Evolutionary conservation across 768 basidiomycete species (phyloP), one percentile per base, ranked within the genome.

Genomic region (Filobasidium floriforme): DNA sequence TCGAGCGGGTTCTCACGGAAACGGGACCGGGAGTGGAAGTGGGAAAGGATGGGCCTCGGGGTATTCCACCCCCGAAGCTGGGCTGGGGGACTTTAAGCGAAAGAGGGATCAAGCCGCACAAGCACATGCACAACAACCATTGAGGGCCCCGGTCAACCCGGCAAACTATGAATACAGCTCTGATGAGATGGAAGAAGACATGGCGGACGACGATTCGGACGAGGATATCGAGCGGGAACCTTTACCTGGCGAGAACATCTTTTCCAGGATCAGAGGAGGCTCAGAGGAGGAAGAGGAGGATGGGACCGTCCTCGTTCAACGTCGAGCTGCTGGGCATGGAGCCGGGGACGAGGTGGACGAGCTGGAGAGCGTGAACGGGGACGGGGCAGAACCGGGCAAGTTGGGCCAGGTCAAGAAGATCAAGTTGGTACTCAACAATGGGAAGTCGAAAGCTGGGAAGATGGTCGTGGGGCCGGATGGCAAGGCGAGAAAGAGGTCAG

Each of bases 191-290:
- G 22, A 22, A 15, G 54, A 57, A 24, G 54, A 28, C 6, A 3
- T 14, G 5, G 54, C 22, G 15, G 54, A 26, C 29, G 54, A 57
- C 15, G 14, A 14, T 15, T 15, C 15, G 22, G 54, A 57, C 24
- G 54, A 57, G 24, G 54, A 57, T 24, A 57, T 57, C 54, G 54
- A 57, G 29, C 54, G 54, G 14, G 54, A 57, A 26, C 54, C 54
- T 5, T 57, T 57, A 15, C 54, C 54, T 24, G 54, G 54, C 15
- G 54, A 57, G 26, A 57, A 57, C 18, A 57, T 57, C 54, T 32
- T 57, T 7, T 32, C 54, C 15, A 15, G 54, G 15, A 57, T 57
- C 24, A 15, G 54, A 26, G 24, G 26, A 26, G 54, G 24, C 29
- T 15, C 12, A 6, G 29, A 15, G 29, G 19, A 57, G 3, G 54